These are phyloP conservation scores for Saccharum officinarum DNA, from an alignment of 176 grass and related monocot genomes.

Conservation along the genomic window DNA sequence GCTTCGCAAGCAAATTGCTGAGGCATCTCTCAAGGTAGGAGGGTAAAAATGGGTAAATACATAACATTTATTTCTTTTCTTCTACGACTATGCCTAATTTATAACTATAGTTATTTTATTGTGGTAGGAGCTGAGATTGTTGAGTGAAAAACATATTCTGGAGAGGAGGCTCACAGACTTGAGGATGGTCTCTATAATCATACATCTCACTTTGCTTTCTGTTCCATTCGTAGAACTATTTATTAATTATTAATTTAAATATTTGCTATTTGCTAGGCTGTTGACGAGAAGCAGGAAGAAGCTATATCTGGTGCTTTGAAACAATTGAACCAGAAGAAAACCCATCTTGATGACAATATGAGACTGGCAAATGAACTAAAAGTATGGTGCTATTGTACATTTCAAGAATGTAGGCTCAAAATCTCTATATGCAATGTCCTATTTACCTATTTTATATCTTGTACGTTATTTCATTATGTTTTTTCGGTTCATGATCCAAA, in stretches of 20 bases:
- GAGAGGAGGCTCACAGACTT: constrained; percentile 89
- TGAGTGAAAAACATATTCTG: constrained; percentile 93
- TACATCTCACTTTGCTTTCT: constrained; percentile 18
- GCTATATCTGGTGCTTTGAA: constrained; percentile 80
- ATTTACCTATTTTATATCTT: constrained; percentile 21
- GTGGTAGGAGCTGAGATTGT: constrained; percentile 71
- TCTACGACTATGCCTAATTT: constrained; percentile 3
- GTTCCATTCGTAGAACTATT: background rate
- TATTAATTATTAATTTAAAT: constrained; percentile 38
- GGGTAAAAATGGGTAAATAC: background rate
- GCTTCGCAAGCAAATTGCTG: constrained; percentile 75
- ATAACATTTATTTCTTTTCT: constrained; percentile 5
- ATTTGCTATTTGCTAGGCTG: constrained; percentile 56
- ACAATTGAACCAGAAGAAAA: constrained; percentile 84
- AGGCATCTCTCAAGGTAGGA: constrained; percentile 74
- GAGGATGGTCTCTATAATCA: constrained; percentile 64
- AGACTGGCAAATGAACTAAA: constrained; percentile 79
- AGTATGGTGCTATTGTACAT: constrained; percentile 55
- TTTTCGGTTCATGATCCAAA: constrained; percentile 6
- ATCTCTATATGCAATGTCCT: constrained; percentile 31
- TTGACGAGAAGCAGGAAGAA: constrained; percentile 92
- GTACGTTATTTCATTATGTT: constrained; percentile 11
- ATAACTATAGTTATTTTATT: constrained; percentile 27
- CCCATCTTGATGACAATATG: constrained; percentile 74
- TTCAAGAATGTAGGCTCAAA: constrained; percentile 49